These are phyloP conservation scores for Cardamine occulta DNA, from an alignment of 345 rosid species.

Conservation along the genomic window DNA sequence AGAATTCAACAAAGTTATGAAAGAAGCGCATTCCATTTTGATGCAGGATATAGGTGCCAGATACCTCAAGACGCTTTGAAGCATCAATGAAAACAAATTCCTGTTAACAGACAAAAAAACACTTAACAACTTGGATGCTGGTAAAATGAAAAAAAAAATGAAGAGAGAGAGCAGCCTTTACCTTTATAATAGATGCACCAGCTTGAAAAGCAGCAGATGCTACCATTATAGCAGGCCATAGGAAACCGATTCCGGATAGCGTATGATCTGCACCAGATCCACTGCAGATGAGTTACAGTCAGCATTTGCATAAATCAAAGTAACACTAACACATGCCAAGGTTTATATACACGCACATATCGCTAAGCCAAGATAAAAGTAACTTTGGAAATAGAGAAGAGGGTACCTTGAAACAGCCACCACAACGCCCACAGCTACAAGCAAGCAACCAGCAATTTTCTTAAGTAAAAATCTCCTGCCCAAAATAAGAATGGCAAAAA, in stretches of 20 bases:
- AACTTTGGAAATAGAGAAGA: neutral
- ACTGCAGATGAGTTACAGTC: constrained; percentile 51
- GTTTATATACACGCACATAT: neutral
- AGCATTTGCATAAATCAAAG: constrained; percentile 4
- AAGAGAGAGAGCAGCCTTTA: constrained; percentile 31
- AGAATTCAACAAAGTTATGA: constrained; percentile 19
- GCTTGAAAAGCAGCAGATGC: constrained; percentile 86
- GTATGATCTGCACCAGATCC: constrained; percentile 72
- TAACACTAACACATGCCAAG: too few relatives aligned
- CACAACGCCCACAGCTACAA: constrained; percentile 78
- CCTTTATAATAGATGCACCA: constrained; percentile 85
- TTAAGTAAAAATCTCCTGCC: constrained; percentile 62
- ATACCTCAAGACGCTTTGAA: constrained; percentile 68
- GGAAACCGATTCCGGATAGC: constrained; percentile 55
- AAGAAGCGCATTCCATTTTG: too few relatives aligned
- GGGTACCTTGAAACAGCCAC: constrained; percentile 78
- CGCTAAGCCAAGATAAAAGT: constrained; percentile 16
- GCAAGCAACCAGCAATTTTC: constrained; percentile 75
- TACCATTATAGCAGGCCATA: constrained; percentile 83
- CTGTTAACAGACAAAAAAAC: constrained; percentile 52
- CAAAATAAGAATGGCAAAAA: constrained; percentile 63
- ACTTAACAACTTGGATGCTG: constrained; percentile 13
- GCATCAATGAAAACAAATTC: constrained; percentile 80
- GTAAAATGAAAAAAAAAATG: constrained; percentile 3
- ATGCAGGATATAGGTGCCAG: neutral